These are phyloP conservation scores for Avicennia marina DNA, from an alignment of 257 asterid species.

Conservation along the genomic window DNA sequence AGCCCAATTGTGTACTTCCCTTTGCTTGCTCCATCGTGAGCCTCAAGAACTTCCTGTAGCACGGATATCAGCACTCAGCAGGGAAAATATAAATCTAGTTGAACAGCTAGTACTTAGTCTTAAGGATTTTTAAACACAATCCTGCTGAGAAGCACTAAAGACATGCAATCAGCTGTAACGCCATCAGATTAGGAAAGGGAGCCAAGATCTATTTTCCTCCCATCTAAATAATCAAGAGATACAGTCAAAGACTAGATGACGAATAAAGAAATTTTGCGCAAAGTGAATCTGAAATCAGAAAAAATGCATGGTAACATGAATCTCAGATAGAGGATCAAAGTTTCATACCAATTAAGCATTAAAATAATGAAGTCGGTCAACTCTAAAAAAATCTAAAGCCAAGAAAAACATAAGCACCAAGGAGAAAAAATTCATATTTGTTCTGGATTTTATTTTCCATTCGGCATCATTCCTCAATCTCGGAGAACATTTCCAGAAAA, in stretches of 20 bases:
- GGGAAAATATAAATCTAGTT: conserved; percentile 2
- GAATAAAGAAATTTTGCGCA: too few relatives aligned
- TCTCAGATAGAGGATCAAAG: too few relatives aligned
- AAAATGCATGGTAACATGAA: too few relatives aligned
- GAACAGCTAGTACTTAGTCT: background rate
- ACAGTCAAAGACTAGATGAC: too few relatives aligned
- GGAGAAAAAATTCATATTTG: background rate
- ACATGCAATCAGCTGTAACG: too few relatives aligned
- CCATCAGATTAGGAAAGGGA: too few relatives aligned
- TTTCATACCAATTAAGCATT: too few relatives aligned
- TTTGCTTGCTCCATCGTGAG: conserved; percentile 97
- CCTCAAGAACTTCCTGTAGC: conserved; percentile 83
- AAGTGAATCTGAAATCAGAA: too few relatives aligned
- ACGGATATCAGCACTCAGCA: conserved; percentile 12
- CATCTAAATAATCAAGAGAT: too few relatives aligned
- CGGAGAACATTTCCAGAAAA: background rate
- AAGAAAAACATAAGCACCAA: background rate
- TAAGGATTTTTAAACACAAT: background rate
- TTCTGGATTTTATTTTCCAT: background rate
- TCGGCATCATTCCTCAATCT: conserved; percentile 15
- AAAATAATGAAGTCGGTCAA: too few relatives aligned
- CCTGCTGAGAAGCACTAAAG: too few relatives aligned
- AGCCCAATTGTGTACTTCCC: conserved; percentile 99
- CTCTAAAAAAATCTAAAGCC: background rate
- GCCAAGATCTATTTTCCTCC: too few relatives aligned